These are phyloP conservation scores for Lentinula sp. DNA, from an alignment of 768 basidiomycete genomes.

Conservation along the genomic window DNA sequence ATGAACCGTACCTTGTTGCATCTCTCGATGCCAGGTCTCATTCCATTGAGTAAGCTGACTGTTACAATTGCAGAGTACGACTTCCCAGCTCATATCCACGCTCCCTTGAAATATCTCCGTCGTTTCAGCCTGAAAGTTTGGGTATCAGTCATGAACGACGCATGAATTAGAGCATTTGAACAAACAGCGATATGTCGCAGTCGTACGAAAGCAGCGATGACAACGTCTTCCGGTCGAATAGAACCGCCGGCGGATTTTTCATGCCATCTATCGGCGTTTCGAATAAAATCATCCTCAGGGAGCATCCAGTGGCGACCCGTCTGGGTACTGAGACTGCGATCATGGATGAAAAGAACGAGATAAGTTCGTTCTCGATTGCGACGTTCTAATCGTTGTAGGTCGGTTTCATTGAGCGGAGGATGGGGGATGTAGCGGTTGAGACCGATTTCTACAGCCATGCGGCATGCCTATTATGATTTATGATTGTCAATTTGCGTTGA, in stretches of 20 bases:
- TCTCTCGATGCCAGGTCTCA: slow-evolving; percentile 65
- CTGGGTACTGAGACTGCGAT: slow-evolving; percentile 80
- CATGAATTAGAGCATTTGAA: slow-evolving; percentile 9
- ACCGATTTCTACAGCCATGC: slow-evolving; percentile 82
- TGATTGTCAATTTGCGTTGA: background rate
- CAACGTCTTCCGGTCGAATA: slow-evolving; percentile 72
- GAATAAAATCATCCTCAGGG: slow-evolving; percentile 76
- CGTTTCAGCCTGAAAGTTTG: slow-evolving; percentile 54
- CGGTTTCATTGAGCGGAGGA: slow-evolving; percentile 54
- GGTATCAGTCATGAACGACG: background rate
- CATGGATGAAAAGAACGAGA: slow-evolving; percentile 80
- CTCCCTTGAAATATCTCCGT: slow-evolving; percentile 58
- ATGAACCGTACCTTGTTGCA: slow-evolving; percentile 51
- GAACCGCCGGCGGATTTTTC: slow-evolving; percentile 43
- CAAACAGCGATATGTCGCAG: slow-evolving; percentile 76
- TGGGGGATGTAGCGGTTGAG: slow-evolving; percentile 63
- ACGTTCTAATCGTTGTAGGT: slow-evolving; percentile 63
- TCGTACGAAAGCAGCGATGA: slow-evolving; percentile 71
- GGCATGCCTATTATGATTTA: slow-evolving; percentile 51
- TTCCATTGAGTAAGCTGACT: slow-evolving; percentile 67
- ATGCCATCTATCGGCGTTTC: slow-evolving; percentile 68
- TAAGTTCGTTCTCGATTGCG: slow-evolving; percentile 84
- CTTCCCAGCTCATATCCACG: slow-evolving; percentile 67
- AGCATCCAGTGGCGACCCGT: slow-evolving; percentile 88
- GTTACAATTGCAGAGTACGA: slow-evolving; percentile 68